These are phyloP conservation scores for Populus tremula DNA, from an alignment of 345 rosid species.

Conservation along the genomic window DNA sequence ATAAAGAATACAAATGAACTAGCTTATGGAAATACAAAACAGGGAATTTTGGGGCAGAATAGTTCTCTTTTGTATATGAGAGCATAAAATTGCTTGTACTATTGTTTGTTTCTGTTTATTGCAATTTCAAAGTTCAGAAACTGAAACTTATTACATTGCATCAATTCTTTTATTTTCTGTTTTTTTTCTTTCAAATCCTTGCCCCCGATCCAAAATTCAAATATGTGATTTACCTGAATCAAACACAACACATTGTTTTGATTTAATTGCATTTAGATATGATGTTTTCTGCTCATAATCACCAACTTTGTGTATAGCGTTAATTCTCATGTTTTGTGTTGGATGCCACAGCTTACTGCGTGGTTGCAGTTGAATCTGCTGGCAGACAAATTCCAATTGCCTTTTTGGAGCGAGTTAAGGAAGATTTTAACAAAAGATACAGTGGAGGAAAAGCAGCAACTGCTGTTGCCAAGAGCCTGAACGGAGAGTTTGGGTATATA, in stretches of 20 bases:
- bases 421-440: conserved; percentile 82
- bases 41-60: neutral
- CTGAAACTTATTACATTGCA: neutral
- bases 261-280: neutral
- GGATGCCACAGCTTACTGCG: conserved; percentile 71
- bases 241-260: neutral
- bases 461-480: conserved; percentile 68
- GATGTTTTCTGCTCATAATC: neutral
- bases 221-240: neutral
- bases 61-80: neutral
- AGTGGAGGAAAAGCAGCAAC: conserved; percentile 89
- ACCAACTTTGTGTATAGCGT: neutral
- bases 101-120: neutral
- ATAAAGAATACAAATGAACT: too few species aligned
- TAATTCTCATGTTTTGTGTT: neutral
- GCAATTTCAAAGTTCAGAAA: neutral
- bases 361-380: conserved; percentile 87
- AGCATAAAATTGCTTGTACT: neutral
- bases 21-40: neutral
- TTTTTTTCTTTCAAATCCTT: too few species aligned
- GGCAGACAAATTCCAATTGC: conserved; percentile 92
- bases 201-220: too few species aligned
- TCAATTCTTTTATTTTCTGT: too few species aligned
- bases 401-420: conserved; percentile 81
- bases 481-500: conserved; percentile 72